Base-by-base conservation (phyloP, 1,139 yeast genomes). In the Kodamaea anthophila region DNA sequence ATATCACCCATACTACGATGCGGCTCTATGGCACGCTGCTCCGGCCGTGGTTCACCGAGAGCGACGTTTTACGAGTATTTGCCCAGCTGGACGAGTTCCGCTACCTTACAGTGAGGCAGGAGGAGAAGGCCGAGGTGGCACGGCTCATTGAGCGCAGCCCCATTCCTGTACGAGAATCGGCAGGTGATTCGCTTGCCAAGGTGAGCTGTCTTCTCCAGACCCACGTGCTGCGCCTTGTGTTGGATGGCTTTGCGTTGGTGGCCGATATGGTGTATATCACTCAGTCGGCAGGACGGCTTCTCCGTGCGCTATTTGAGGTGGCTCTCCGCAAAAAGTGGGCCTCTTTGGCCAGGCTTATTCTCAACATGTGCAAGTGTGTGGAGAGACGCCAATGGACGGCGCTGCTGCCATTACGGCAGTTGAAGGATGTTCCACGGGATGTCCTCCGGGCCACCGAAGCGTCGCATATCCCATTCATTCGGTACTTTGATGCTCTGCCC, bases 231-330 rank as follows among this genome's bases (percentile, higher is more conserved):
- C 58, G 80, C 20, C 58, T 88, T 23, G 60, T 66, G 8, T 60
- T 93, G 10, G 94, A 83, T 3, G 98, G 97, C 1, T 85, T 85
- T 60, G 96, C 97, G 0, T 58, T 93, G 36, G 76, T 82, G 68
- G 78, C 96, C 0, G 99, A 93, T 58, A 87, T 88, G 96, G 70
- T 85, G 4, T 91, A 85, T 47, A 75, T 93, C 23, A 84, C 93
- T 0, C 98, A 91, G 51, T 85, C 94, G 21, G 97, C 96, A 1
- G 94, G 94, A 5, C 71, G 99, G 49, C 56, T 93, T 24, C 62
- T 88, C 31, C 61, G 96, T 31, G 97, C 98, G 0, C 71, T 93
- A 40, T 79, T 73, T 49, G 96, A 91, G 48, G 74, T 91, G 15
- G 72, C 86, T 7, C 45, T 85, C 27, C 64, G 70, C 31, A 83